phyloP scores from a whole-genome alignment of 140 eudicot genomes.

The Stevia rebaudiana region DNA sequence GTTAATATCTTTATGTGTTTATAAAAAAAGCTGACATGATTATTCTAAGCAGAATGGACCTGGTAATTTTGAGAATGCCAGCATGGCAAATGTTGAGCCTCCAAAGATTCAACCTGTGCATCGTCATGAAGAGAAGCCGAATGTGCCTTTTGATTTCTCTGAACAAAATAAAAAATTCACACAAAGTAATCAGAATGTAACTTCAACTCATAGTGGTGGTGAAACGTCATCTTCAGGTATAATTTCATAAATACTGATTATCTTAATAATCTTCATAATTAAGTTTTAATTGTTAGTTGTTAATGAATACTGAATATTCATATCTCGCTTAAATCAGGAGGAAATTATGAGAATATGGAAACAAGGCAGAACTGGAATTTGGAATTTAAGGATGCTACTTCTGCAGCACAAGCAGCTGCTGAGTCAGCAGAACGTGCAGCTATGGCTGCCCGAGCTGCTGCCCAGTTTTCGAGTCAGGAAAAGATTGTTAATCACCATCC shows the following conservation, averaged over 20 bases:
- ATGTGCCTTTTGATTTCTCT: constrained; percentile 29
- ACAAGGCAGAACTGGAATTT: constrained; percentile 53
- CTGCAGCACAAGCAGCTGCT: constrained; percentile 98
- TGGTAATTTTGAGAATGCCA: constrained; percentile 37
- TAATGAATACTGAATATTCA: constrained; percentile 14
- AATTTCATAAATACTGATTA: neutral
- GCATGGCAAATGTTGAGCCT: constrained; percentile 32
- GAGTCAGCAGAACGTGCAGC: constrained; percentile 94
- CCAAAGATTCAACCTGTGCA: constrained; percentile 34
- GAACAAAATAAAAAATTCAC: constrained; percentile 45
- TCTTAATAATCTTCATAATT: neutral
- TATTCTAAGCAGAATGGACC: constrained; percentile 56
- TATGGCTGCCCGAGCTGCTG: constrained; percentile 96
- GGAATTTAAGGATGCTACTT: constrained; percentile 86
- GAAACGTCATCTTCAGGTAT: constrained; percentile 44
- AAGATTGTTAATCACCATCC: constrained; percentile 26
- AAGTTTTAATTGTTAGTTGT: neutral
- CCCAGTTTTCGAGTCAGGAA: constrained; percentile 57
- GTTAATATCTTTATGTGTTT: neutral
- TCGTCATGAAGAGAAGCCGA: constrained; percentile 22
- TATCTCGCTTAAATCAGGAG: constrained; percentile 21
- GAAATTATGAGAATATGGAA: constrained; percentile 25
- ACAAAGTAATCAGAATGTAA: constrained; percentile 16
- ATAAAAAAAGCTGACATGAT: constrained; percentile 5
- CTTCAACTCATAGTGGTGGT: constrained; percentile 29